Evolutionary conservation across 2,329 filamentous ascomycete species (phyloP), one percentile per base, ranked within the genome.

Genomic region (Bimuria novae-zelandiae): DNA sequence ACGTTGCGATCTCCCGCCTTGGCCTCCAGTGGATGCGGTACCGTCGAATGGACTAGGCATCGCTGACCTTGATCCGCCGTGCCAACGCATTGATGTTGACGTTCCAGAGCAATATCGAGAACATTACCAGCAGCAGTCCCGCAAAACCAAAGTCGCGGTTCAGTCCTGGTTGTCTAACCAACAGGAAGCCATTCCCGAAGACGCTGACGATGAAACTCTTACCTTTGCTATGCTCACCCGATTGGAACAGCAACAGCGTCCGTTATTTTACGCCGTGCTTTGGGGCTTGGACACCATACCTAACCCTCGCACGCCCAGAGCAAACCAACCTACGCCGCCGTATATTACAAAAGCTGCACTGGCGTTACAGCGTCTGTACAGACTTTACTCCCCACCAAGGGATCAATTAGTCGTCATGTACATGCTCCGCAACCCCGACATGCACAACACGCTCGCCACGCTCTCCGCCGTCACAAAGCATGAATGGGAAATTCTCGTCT

Each of bases 401-500:
- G 91, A 96, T 65, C 89, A 92, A 16, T 92, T 97, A 71, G 86
- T 87, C 5, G 90, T 89, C 11, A 86, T 94, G 62, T 97, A 90
- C 69, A 84, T 97, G 42, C 83, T 97, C 58, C 91, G 89, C 71
- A 89, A 97, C 70, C 86, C 87, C 0, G 80, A 84, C 11, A 84
- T 94, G 43, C 93, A 97, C 71, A 89, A 94, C 66, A 85, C 96
- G 27, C 84, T 97, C 3, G 87, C 90, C 35, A 96, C 93, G 0
- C 82, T 97, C 44, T 87, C 89, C 30, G 90, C 92, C 47, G 94
- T 97, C 63, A 94, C 89, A 68, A 84, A 87, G 41, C 89, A 90
- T n/a, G 93, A 97, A 74, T 97, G 93, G 93, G 93, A 97, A 57
- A 96, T 97, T 50, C 81, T 97, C 11, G 90, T 89, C 4, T 97